A percentile compares a stretch with the other conserved stretches of the same genome.
phyloP scores from a whole-genome alignment of 257 asterid species.

The Jasminum sambac region DNA sequence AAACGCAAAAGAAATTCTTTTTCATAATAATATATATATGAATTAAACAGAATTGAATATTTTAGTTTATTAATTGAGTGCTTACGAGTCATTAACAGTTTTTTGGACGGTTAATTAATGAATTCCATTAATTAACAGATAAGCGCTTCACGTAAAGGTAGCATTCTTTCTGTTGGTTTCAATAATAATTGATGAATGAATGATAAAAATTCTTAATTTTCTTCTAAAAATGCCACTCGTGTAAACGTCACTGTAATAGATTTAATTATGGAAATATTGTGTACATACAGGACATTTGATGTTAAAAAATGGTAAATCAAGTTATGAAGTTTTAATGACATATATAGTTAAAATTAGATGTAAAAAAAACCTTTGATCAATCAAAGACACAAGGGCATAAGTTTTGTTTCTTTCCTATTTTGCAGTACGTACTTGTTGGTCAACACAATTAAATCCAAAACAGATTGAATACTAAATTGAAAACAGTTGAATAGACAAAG shows the following conservation, averaged over 20 bases:
- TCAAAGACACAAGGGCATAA: too few relatives aligned
- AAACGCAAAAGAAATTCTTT: too few relatives aligned
- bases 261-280: background rate
- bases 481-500: background rate
- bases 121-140: too few relatives aligned
- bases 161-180: background rate
- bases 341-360: too few relatives aligned
- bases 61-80: too few relatives aligned
- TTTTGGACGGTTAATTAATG: too few relatives aligned
- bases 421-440: background rate
- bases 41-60: too few relatives aligned
- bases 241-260: background rate
- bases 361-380: too few relatives aligned
- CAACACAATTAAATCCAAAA: background rate
- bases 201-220: background rate
- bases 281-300: background rate
- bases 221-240: background rate
- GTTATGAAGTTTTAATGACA: too few relatives aligned
- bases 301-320: background rate
- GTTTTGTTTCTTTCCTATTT: background rate
- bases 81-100: too few relatives aligned
- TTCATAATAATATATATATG: too few relatives aligned
- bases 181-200: background rate
- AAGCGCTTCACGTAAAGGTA: too few relatives aligned
- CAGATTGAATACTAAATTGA: background rate